Evolutionary conservation across 495 filamentous ascomycete species (phyloP).

Genomic region (Chaetomium tenue): DNA sequence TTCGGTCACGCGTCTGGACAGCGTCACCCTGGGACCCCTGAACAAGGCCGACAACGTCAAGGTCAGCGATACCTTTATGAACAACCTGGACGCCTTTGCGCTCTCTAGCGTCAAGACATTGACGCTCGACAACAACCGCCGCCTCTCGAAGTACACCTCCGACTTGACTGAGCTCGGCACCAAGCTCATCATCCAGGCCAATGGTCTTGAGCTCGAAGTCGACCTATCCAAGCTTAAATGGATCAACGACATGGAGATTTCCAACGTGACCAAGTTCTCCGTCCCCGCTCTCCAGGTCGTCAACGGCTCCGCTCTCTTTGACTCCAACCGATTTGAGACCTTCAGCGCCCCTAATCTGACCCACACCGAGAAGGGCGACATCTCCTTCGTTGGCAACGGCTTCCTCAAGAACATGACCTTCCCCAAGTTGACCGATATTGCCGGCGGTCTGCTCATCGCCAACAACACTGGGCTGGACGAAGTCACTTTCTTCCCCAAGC

Average conservation of each 20-base stretch:
- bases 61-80: constrained; percentile 82
- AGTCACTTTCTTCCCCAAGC: constrained; percentile 63
- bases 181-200: constrained; percentile 63
- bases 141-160: constrained; percentile 66
- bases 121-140: constrained; percentile 78
- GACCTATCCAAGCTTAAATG: constrained; percentile 72
- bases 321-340: constrained; percentile 67
- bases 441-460: constrained; percentile 75
- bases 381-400: constrained; percentile 78
- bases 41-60: constrained; percentile 60
- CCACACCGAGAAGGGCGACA: constrained; percentile 59
- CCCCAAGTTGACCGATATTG: constrained; percentile 62
- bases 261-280: constrained; percentile 75
- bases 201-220: constrained; percentile 56
- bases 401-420: constrained; percentile 74
- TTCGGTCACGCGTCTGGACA: constrained; percentile 68
- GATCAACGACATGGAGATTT: constrained; percentile 80
- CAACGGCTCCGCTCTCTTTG: constrained; percentile 79
- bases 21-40: constrained; percentile 63
- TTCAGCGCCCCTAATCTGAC: constrained; percentile 81
- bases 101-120: constrained; percentile 60
- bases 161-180: constrained; percentile 66
- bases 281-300: constrained; percentile 75
- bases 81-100: constrained; percentile 72
- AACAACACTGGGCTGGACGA: constrained; percentile 74